A percentile compares a stretch with the other conserved stretches of the same genome.
These are phyloP conservation scores for Colletotrichum lupini DNA, from an alignment of 2,329 filamentous ascomycete species.

Conservation along the genomic window DNA sequence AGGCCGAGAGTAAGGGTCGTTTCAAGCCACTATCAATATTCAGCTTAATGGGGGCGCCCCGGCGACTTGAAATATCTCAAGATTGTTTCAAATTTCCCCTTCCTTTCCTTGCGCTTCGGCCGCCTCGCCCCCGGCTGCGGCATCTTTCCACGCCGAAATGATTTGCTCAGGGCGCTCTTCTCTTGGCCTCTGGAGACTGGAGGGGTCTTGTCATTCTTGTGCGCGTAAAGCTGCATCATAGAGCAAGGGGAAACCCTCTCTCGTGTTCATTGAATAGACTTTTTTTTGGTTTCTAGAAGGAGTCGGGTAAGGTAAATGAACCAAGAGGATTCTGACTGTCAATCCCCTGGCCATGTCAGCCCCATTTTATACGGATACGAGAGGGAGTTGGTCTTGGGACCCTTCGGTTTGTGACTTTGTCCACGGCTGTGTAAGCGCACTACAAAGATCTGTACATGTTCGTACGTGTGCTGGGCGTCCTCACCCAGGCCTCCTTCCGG, in stretches of 20 bases:
- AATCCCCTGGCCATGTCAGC: constrained; percentile 20
- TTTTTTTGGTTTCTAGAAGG: neutral
- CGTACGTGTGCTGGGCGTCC: neutral
- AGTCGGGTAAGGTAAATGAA: neutral
- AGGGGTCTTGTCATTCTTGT: neutral
- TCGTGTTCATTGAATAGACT: constrained; percentile 1
- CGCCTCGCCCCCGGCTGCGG: neutral
- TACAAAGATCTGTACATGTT: neutral
- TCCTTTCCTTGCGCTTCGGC: neutral
- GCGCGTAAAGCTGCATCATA: neutral
- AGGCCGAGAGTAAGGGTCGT: constrained; percentile 34
- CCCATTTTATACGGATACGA: constrained; percentile 35
- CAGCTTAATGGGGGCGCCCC: constrained; percentile 14
- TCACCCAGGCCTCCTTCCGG: neutral
- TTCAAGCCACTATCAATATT: constrained; percentile 30
- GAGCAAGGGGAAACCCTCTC: neutral
- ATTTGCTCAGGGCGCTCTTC: neutral
- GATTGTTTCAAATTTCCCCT: constrained; percentile 22
- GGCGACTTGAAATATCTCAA: constrained; percentile 23
- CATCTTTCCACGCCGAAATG: constrained; percentile 4
- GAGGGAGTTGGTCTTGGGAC: constrained; percentile 6
- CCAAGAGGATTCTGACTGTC: neutral
- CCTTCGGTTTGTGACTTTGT: constrained; percentile 18
- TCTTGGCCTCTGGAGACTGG: too few species aligned
- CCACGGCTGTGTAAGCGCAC: constrained; percentile 1